phyloP scores from a whole-genome alignment of 2,329 filamentous ascomycete genomes.

The Metarhizium guizhouense region DNA sequence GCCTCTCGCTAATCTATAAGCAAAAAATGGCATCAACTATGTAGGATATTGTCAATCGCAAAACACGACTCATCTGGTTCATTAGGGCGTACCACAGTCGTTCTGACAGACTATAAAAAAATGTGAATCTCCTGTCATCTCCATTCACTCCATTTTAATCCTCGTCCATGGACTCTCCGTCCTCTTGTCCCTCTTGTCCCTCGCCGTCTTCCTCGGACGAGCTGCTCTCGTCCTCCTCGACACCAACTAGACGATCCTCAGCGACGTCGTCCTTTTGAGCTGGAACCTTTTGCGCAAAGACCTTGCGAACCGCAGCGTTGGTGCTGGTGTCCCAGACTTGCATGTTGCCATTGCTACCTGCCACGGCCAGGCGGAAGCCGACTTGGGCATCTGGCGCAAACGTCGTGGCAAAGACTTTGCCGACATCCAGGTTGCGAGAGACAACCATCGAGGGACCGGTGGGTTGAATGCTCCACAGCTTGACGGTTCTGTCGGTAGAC shows the following conservation, averaged over 20 bases:
- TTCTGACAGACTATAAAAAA: background rate
- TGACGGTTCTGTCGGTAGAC: slow-evolving; percentile 89
- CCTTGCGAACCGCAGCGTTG: slow-evolving; percentile 74
- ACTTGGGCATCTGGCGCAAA: slow-evolving; percentile 90
- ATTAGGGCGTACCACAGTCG: background rate
- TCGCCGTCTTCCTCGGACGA: slow-evolving; percentile 52
- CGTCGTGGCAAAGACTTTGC: slow-evolving; percentile 83
- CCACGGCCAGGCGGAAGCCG: slow-evolving; percentile 84
- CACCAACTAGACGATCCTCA: slow-evolving; percentile 68
- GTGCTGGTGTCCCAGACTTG: slow-evolving; percentile 97
- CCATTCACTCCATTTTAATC: slow-evolving; percentile 7
- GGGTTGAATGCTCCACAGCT: slow-evolving; percentile 86
- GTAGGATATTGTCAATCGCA: background rate
- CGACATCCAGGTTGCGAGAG: slow-evolving; percentile 83
- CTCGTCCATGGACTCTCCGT: slow-evolving; percentile 17
- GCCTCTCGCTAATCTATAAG: background rate
- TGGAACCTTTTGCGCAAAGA: slow-evolving; percentile 61
- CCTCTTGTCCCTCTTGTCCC: slow-evolving; percentile 26
- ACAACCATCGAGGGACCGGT: slow-evolving; percentile 84
- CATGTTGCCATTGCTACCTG: slow-evolving; percentile 85
- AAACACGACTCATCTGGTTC: background rate
- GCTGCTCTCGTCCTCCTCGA: slow-evolving; percentile 60
- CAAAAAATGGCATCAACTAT: background rate
- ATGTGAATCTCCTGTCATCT: background rate
- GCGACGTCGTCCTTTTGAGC: slow-evolving; percentile 51